These are phyloP conservation scores for Diplodia mutila DNA, from an alignment of 2,329 filamentous ascomycete species.

Conservation along the genomic window DNA sequence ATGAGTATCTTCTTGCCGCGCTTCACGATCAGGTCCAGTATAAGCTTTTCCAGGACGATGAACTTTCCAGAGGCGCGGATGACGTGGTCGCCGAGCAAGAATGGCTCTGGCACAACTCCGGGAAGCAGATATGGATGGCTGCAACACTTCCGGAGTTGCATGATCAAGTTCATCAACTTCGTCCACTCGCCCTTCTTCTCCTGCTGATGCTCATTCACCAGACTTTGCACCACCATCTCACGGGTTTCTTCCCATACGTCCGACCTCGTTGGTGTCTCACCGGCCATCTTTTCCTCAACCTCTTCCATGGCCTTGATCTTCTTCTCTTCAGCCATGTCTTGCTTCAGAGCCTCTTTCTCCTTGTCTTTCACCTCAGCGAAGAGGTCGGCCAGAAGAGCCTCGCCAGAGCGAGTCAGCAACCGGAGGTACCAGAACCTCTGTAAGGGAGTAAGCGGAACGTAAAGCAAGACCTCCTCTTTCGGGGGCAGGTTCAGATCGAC, in stretches of 20 bases:
- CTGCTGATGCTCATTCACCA: conserved; percentile 43
- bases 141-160: conserved; percentile 61
- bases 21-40: conserved; percentile 54
- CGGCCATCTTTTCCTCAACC: conserved; percentile 26
- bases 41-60: conserved; percentile 57
- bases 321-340: conserved; percentile 43
- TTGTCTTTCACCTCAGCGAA: conserved; percentile 55
- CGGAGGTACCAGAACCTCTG: conserved; percentile 63
- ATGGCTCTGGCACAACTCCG: conserved; percentile 51
- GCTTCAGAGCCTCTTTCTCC: conserved; percentile 43
- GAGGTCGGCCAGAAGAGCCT: conserved; percentile 56
- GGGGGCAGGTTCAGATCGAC: conserved; percentile 60
- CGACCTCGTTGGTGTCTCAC: neutral
- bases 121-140: conserved; percentile 59
- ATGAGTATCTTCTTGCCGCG: conserved; percentile 59
- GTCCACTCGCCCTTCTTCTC: conserved; percentile 48
- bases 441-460: conserved; percentile 61
- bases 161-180: conserved; percentile 58
- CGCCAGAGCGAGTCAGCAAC: conserved; percentile 59
- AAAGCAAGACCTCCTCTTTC: conserved; percentile 62
- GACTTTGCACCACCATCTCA: conserved; percentile 95
- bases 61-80: conserved; percentile 60
- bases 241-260: conserved; percentile 69
- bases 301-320: conserved; percentile 42
- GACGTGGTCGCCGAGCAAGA: conserved; percentile 52